A percentile compares a stretch with the other conserved stretches of the same genome.
phyloP scores from a whole-genome alignment of 2,329 filamentous ascomycete species.

The Trichoderma atrobrunneum region DNA sequence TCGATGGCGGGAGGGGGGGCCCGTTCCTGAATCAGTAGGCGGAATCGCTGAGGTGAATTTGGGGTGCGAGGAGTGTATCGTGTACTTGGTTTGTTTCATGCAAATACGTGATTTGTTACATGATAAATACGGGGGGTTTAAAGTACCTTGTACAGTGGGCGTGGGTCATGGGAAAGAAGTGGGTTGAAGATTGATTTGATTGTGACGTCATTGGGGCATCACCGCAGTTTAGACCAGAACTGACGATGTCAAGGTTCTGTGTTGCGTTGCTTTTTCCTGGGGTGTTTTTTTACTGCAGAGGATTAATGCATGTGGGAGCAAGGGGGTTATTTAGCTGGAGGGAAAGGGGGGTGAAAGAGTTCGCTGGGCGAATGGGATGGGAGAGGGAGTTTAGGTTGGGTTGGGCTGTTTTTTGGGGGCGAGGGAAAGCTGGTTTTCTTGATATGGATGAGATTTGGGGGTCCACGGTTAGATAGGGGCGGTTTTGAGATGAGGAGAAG shows the following conservation, averaged over 20 bases:
- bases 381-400: background rate
- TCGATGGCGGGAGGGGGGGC: constrained; percentile 18
- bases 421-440: background rate
- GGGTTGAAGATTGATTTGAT: background rate
- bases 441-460: background rate
- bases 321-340: background rate
- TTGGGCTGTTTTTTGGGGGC: background rate
- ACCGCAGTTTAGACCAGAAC: background rate
- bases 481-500: background rate
- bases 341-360: background rate
- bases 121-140: background rate
- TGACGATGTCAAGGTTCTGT: background rate
- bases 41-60: background rate
- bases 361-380: background rate
- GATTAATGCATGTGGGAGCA: background rate
- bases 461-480: background rate
- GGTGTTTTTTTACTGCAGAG: background rate
- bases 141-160: background rate
- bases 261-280: background rate
- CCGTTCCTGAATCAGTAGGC: constrained; percentile 7
- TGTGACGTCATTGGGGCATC: constrained; percentile 14
- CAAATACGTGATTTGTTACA: background rate
- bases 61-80: background rate
- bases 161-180: background rate
- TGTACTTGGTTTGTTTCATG: background rate